Percentiles rank a stretch among this genome's conserved stretches.
Evolutionary conservation across 2,329 filamentous ascomycete species (phyloP).

Genomic region (Zarea fungicola): DNA sequence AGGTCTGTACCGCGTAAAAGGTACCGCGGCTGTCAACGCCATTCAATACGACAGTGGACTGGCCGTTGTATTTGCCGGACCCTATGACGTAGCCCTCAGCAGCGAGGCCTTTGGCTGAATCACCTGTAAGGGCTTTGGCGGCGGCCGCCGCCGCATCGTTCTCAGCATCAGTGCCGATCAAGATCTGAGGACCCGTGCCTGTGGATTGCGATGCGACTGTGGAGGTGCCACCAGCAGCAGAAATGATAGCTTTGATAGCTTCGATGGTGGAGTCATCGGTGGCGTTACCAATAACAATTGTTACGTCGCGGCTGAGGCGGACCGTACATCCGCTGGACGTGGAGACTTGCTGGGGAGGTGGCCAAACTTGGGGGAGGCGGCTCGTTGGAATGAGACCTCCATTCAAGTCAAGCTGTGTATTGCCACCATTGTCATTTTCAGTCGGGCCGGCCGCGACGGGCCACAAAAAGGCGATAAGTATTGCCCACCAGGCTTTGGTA

Average conservation of each 20-base stretch:
- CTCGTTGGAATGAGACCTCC: background rate
- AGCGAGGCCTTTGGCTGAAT: constrained; percentile 5
- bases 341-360: constrained; percentile 15
- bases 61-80: constrained; percentile 9
- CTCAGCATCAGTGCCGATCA: constrained; percentile 11
- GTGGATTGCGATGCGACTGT: constrained; percentile 3
- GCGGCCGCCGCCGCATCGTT: constrained; percentile 11
- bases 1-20: constrained; percentile 16
- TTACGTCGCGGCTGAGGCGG: constrained; percentile 11
- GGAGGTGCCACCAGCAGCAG: constrained; percentile 10
- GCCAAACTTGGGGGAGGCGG: constrained; percentile 11
- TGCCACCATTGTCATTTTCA: background rate
- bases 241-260: constrained; percentile 9
- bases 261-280: constrained; percentile 12
- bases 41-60: constrained; percentile 13
- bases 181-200: constrained; percentile 9
- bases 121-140: constrained; percentile 13
- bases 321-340: background rate
- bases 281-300: constrained; percentile 14
- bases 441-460: background rate
- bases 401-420: background rate
- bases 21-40: constrained; percentile 15
- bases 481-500: background rate
- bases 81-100: constrained; percentile 15
- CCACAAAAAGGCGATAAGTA: background rate